phyloP scores from a whole-genome alignment of 768 basidiomycete species.

The Lactarius hengduanensis region DNA sequence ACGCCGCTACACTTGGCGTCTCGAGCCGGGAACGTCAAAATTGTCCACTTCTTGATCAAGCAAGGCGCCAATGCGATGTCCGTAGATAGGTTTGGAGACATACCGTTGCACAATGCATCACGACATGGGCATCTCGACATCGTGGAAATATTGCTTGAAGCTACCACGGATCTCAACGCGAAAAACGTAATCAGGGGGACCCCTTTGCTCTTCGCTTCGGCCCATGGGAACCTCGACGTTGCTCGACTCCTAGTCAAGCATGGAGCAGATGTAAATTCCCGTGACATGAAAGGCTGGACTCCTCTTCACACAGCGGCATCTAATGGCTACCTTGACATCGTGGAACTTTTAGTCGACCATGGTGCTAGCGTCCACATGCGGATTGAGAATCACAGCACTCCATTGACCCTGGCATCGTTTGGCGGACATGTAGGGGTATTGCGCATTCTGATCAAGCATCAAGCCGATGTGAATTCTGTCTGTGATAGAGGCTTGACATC shows the following conservation, averaged over 20 bases:
- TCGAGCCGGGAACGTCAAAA: not conserved
- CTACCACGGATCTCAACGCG: too few species aligned
- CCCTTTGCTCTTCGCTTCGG: not conserved
- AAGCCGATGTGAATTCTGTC: not conserved
- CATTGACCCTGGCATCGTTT: not conserved
- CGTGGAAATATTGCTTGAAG: not conserved
- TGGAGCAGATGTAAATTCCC: not conserved
- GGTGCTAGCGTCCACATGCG: not conserved
- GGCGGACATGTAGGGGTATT: not conserved
- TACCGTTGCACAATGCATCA: not conserved
- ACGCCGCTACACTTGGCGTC: not conserved
- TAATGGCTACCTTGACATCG: constrained; percentile 4
- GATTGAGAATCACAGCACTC: not conserved
- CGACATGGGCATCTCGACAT: not conserved
- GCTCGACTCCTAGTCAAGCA: not conserved
- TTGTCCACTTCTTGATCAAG: not conserved
- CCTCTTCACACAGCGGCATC: not conserved
- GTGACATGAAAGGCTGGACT: too few species aligned
- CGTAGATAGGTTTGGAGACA: not conserved
- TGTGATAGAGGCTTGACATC: not conserved
- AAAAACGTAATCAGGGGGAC: too few species aligned
- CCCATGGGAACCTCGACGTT: not conserved
- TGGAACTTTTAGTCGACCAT: not conserved
- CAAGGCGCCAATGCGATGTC: not conserved
- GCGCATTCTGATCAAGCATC: too few species aligned